Base-by-base conservation (phyloP, 192 early-diverging fungal genomes). In the Linnemannia exigua region DNA sequence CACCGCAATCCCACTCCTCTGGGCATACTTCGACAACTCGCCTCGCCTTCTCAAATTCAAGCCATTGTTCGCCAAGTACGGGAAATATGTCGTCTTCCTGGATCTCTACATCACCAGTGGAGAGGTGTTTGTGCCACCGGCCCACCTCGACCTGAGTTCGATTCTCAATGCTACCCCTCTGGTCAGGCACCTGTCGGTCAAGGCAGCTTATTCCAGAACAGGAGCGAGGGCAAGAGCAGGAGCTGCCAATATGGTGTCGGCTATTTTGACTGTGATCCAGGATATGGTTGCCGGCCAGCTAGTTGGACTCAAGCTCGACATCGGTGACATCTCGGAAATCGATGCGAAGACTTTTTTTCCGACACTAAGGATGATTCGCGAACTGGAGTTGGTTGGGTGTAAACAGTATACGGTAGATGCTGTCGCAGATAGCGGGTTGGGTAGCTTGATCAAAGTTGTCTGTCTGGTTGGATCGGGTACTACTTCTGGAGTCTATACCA, bases 341-440 rank as follows among this genome's bases (percentile, higher is more conserved):
- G 79, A 80, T 31, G 79, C 79, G 12, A 58, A 1, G 0, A n/a
- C 28, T 8, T 68, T 80, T 22, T 80, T 80, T 33, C 25, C 47
- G n/a, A 67, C 71, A 0, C 79, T 80, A 6, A 61, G 22, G 25
- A 58, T 63, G 1, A 33, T 80, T 63, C 67, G 41, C 46, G 73
- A 25, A 12, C 46, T 80, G 8, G 50, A 74, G 66, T 72, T 80
- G 25, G 31, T 52, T 5, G 54, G 52, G 3, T 80, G 47, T 47
- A 37, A n/a, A 54, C 7, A 54, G 52, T 9, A 54, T n/a, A 16
- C 25, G 52, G 52, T 54, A 9, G 52, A 54, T 25, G 52, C 52
- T 25, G 52, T 54, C 25, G n/a, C 25, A 11, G n/a, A 54, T 1
- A 54, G 7, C 17, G 52, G 52, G 52, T n/a, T 54, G 7, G 22